Conservation (phyloP, 2,329 filamentous ascomycete genomes). For the Aspergillus sp. region DNA sequence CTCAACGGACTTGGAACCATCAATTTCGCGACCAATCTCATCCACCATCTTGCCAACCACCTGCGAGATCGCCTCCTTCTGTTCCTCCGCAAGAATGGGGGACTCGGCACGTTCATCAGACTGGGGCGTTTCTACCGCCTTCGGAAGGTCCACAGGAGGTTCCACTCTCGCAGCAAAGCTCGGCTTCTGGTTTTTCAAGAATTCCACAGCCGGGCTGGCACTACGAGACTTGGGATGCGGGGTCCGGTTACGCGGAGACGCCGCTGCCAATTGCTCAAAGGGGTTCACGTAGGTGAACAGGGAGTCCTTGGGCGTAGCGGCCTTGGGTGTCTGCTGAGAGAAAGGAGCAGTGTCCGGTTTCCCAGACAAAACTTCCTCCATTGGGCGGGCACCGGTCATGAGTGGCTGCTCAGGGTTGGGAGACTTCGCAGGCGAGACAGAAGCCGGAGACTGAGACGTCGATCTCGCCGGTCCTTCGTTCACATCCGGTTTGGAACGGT, state of each 20-base stretch:
- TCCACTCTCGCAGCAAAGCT: constrained; percentile 17
- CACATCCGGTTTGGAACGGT: constrained; percentile 54
- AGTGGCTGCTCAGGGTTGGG: constrained; percentile 15
- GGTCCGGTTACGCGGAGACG: constrained; percentile 55
- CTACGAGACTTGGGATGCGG: constrained; percentile 41
- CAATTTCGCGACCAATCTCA: constrained; percentile 54
- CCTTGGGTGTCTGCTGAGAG: constrained; percentile 28
- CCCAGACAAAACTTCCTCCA: constrained; percentile 13
- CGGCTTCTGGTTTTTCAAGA: constrained; percentile 15
- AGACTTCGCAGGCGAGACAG: constrained; percentile 29
- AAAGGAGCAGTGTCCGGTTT: constrained; percentile 25
- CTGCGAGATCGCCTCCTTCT: constrained; percentile 63
- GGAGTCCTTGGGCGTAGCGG: constrained; percentile 33
- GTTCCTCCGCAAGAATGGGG: constrained; percentile 24
- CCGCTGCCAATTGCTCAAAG: constrained; percentile 62
- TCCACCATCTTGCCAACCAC: constrained; percentile 61
- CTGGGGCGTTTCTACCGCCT: neutral
- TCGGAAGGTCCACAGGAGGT: constrained; percentile 6
- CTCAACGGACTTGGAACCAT: constrained; percentile 54
- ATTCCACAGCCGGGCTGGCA: constrained; percentile 33
- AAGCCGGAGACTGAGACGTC: constrained; percentile 35
- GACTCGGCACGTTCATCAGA: constrained; percentile 14
- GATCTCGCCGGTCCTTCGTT: constrained; percentile 15
- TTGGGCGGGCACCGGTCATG: neutral
- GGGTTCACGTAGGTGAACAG: constrained; percentile 67